Evolutionary conservation across 192 early-diverging fungal genomes (phyloP).

Genomic region (Linnemannia elongata): DNA sequence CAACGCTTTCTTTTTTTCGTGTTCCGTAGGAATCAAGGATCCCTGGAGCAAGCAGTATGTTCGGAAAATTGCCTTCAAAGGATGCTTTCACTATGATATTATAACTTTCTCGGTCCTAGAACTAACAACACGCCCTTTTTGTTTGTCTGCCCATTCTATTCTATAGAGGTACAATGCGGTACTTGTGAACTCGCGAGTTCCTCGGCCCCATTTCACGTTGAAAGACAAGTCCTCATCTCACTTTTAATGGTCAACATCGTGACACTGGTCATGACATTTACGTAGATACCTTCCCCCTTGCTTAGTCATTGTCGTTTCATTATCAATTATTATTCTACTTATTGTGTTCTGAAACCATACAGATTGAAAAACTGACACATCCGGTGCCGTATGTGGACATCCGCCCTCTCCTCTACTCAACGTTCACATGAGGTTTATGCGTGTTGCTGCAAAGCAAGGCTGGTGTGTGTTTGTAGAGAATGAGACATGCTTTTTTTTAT

Average conservation of each 20-base stretch:
- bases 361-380: neutral
- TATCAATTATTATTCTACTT: too few relatives aligned
- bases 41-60: neutral
- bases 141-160: neutral
- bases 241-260: neutral
- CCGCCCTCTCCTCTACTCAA: neutral
- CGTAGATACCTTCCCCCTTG: neutral
- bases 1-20: neutral
- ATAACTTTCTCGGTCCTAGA: neutral
- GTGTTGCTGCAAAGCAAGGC: neutral
- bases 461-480: neutral
- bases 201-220: neutral
- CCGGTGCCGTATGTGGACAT: neutral
- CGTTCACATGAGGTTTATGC: too few relatives aligned
- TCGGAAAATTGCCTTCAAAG: neutral
- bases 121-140: neutral
- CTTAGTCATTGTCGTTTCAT: too few relatives aligned
- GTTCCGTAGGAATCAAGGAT: neutral
- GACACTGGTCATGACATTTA: neutral
- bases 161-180: slow-evolving; percentile 15
- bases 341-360: neutral
- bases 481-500: neutral
- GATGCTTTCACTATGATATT: neutral
- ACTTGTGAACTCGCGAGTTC: slow-evolving; percentile 11
- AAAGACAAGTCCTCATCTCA: neutral